Evolutionary conservation across 345 rosid genomes (phyloP).

Genomic region (Passiflora organensis): DNA sequence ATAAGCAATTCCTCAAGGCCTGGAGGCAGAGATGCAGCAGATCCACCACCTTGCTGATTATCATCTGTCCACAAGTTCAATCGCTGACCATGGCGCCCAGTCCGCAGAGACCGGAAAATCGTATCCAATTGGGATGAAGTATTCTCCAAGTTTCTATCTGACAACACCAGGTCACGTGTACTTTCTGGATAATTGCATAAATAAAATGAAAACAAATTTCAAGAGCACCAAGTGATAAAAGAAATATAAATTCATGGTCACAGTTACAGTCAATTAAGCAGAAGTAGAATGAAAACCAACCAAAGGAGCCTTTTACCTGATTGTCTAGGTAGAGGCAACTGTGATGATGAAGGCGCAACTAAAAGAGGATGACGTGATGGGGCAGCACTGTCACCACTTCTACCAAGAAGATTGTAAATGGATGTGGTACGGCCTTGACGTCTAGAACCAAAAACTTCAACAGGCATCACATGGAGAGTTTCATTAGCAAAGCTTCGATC

Average conservation of each 20-base stretch:
- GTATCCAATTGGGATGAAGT: constrained; percentile 59
- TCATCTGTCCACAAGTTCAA: constrained; percentile 91
- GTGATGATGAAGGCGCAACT: constrained; percentile 51
- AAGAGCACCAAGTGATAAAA: not conserved
- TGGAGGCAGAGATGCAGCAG: constrained; percentile 72
- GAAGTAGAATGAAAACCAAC: constrained; percentile 2
- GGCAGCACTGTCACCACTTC: constrained; percentile 55
- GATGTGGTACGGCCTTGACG: constrained; percentile 95
- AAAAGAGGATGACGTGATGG: constrained; percentile 88
- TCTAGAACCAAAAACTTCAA: constrained; percentile 93
- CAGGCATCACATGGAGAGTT: constrained; percentile 91
- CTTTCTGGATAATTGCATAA: constrained; percentile 34
- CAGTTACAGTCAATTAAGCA: not conserved
- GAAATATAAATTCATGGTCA: too few relatives aligned
- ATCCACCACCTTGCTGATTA: constrained; percentile 67
- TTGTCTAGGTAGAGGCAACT: constrained; percentile 43
- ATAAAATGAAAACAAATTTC: not conserved
- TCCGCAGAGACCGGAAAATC: constrained; percentile 82
- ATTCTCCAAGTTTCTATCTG: constrained; percentile 51
- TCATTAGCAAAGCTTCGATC: constrained; percentile 80
- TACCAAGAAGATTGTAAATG: constrained; percentile 84
- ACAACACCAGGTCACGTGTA: constrained; percentile 36
- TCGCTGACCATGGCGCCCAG: constrained; percentile 81
- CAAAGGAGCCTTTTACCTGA: constrained; percentile 39
- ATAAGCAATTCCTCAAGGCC: constrained; percentile 92